Base-by-base conservation (phyloP, 805 yeast species). In the Tetrapisispora phaffii region DNA sequence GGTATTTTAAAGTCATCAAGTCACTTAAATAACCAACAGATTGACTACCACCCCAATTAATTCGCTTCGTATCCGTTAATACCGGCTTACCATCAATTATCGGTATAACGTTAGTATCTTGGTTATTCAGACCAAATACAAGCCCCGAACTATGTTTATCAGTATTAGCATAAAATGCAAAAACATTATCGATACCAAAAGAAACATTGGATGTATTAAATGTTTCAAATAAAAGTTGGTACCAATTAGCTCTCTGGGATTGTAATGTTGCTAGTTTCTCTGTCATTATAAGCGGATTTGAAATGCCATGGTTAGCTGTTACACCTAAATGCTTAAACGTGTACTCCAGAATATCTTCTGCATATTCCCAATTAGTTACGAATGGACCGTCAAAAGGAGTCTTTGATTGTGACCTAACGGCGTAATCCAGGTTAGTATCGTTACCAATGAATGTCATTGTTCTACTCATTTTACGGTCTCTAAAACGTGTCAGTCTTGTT, bases 1-100 rank as follows among this genome's bases (percentile, higher is more conserved):
- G 97, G 63, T 93, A 93, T 61, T 93, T 93, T 57, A 93, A 69
- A 1, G 79, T 72, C 41, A 93, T 65, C 31, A 82, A 72, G 52
- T 71, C 74, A 46, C 73, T 74, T 58, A 93, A 60, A 53, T 74
- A 89, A 34, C 74, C 77, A 26, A 73, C 76, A 1, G 89, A 74
- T 37, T 77, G 84, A 49, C 77, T 76, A 10, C 96, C 97, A 48
- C 97, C 97, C 86, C 93, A 86, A 58, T 86, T 87, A 33, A 93
- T 77, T 56, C 97, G 71, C 56, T 87, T 88, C 8, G 88, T 69
- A 47, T 80, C 82, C 23, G 74, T 67, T 44, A 86, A 61, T 2
- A 80, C 51, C 0, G 94, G 89, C 44, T 69, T 68, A 0, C 88
- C 87, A n/a, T 76, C 59, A 2, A 85, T 51, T 1, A 90, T 86